Percentiles rank a stretch among this genome's conserved stretches.
Evolutionary conservation across 805 yeast genomes (phyloP).

Genomic region (Spencermartinsiella europaea): DNA sequence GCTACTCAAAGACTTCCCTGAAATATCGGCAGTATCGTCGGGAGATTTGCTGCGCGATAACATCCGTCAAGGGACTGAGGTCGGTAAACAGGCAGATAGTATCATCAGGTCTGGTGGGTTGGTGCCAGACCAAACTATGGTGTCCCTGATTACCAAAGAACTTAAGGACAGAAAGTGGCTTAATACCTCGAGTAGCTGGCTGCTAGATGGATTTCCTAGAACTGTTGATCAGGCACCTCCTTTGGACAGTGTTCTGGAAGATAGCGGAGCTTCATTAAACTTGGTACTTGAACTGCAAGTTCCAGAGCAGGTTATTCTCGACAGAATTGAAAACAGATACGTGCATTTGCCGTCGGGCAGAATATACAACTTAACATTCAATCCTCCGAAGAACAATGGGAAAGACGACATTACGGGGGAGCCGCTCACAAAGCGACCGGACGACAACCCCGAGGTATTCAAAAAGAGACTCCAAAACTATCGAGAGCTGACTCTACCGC

Average conservation of each 20-base stretch:
- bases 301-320: conserved; percentile 75
- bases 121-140: conserved; percentile 70
- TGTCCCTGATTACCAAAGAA: conserved; percentile 49
- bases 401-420: conserved; percentile 89
- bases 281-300: conserved; percentile 83
- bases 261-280: conserved; percentile 46
- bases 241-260: conserved; percentile 41
- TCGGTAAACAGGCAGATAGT: conserved; percentile 49
- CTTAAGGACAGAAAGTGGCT: conserved; percentile 42
- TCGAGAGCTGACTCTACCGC: conserved; percentile 52
- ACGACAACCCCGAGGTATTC: conserved; percentile 75
- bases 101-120: conserved; percentile 60
- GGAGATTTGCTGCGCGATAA: conserved; percentile 79
- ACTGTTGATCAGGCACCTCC: conserved; percentile 66
- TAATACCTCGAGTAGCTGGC: conserved; percentile 48
- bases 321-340: conserved; percentile 80
- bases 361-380: conserved; percentile 77
- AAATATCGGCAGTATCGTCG: conserved; percentile 54
- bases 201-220: conserved; percentile 91
- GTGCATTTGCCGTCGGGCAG: conserved; percentile 82
- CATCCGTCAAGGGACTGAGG: conserved; percentile 46
- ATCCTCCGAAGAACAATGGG: conserved; percentile 81
- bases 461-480: conserved; percentile 61
- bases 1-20: conserved; percentile 49
- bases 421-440: conserved; percentile 69